These are phyloP conservation scores for Atkinsonella texensis DNA, from an alignment of 2,329 filamentous ascomycete species.

Conservation along the genomic window DNA sequence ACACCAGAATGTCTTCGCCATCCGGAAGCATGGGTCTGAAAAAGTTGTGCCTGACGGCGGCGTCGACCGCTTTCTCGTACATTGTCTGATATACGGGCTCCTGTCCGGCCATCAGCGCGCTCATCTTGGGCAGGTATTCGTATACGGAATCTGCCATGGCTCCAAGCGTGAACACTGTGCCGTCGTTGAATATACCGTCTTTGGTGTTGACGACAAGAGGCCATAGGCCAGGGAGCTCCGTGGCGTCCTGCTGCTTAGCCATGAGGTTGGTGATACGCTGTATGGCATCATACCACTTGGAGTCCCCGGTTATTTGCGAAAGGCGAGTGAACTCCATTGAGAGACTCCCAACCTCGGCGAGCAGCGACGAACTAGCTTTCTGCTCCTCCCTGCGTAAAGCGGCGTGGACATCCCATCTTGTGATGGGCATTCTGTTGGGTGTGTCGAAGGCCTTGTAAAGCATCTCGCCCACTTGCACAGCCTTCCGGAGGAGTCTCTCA, in stretches of 20 bases:
- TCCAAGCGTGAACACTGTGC: slow-evolving; percentile 34
- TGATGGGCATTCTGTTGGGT: slow-evolving; percentile 33
- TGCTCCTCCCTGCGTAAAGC: slow-evolving; percentile 14
- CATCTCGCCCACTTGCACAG: slow-evolving; percentile 38
- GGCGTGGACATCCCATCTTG: slow-evolving; percentile 13
- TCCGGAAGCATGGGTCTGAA: slow-evolving; percentile 56
- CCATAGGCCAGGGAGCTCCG: slow-evolving; percentile 62
- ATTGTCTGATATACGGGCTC: slow-evolving; percentile 47
- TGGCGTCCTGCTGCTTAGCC: slow-evolving; percentile 51
- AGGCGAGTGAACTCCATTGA: slow-evolving; percentile 61
- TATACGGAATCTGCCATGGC: slow-evolving; percentile 43
- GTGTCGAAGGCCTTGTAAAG: slow-evolving; percentile 42
- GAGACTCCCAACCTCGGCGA: slow-evolving; percentile 54
- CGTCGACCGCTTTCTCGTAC: slow-evolving; percentile 48
- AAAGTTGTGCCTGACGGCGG: slow-evolving; percentile 49
- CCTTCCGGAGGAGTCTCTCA: slow-evolving; percentile 31
- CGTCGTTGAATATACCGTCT: slow-evolving; percentile 30
- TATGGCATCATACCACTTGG: slow-evolving; percentile 64
- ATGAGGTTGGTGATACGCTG: slow-evolving; percentile 57
- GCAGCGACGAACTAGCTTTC: slow-evolving; percentile 21
- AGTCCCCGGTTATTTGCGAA: slow-evolving; percentile 54
- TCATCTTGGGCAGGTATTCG: slow-evolving; percentile 50
- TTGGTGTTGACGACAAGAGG: slow-evolving; percentile 49
- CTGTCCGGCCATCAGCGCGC: slow-evolving; percentile 52
- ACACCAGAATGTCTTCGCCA: slow-evolving; percentile 50